phyloP scores from a whole-genome alignment of 805 yeast species.

The Candida boidinii region DNA sequence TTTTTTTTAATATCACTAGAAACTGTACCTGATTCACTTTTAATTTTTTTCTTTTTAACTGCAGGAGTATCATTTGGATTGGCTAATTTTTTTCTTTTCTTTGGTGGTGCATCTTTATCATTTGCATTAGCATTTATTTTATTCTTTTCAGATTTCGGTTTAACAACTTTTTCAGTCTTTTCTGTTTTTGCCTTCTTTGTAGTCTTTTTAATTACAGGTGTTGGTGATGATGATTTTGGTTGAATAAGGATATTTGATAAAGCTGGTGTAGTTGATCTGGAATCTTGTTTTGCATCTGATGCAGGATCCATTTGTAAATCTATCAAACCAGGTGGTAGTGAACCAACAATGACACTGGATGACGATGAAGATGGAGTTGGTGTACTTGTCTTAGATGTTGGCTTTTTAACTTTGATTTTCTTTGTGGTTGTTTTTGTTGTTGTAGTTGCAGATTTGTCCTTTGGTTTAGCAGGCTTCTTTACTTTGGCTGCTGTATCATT shows the following conservation, averaged over 20 bases:
- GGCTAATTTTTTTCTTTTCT: constrained; percentile 1
- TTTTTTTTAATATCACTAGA: too few species aligned
- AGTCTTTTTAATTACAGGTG: too few species aligned
- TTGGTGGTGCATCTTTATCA: background rate
- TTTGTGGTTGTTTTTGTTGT: too few species aligned
- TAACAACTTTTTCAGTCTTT: background rate
- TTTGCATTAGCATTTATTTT: background rate
- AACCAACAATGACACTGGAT: too few species aligned
- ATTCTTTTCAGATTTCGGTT: background rate
- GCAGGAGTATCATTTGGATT: background rate
- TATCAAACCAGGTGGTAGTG: too few species aligned
- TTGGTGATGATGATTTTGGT: too few species aligned
- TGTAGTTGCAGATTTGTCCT: background rate
- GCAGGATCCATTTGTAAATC: background rate
- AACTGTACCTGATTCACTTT: constrained; percentile 4
- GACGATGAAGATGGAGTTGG: too few species aligned
- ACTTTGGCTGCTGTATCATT: constrained; percentile 1
- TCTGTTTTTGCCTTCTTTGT: too few species aligned
- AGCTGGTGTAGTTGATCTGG: too few species aligned
- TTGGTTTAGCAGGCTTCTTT: constrained; percentile 2
- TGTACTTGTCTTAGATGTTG: background rate
- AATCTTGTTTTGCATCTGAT: background rate
- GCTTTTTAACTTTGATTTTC: constrained; percentile 1
- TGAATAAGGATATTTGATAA: too few species aligned
- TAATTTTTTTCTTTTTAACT: background rate